Evolutionary conservation across 1,284 basidiomycete genomes (phyloP).

Genomic region (Cryptococcus maquisensis): DNA sequence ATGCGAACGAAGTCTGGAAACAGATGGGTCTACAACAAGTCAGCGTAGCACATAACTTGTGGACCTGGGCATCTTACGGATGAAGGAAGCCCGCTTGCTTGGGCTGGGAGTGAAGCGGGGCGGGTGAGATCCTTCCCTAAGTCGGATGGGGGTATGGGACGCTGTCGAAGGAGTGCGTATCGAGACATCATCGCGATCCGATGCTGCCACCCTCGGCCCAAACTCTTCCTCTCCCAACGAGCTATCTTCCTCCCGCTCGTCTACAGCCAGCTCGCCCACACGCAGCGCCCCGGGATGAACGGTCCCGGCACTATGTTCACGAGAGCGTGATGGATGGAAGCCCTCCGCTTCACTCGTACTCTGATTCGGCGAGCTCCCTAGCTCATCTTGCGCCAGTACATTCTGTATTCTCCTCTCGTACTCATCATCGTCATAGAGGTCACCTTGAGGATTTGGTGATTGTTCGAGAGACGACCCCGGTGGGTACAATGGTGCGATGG

Average conservation of each 20-base stretch:
- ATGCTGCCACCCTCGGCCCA: conserved; percentile 31
- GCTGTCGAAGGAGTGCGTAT: conserved; percentile 53
- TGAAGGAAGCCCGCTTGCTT: conserved; percentile 16
- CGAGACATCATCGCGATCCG: conserved; percentile 46
- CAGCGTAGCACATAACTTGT: conserved; percentile 42
- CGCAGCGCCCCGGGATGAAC: too few species aligned
- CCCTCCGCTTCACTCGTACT: background rate
- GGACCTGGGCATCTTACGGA: conserved; percentile 25
- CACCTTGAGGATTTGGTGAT: background rate
- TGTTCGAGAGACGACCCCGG: background rate
- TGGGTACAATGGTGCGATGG: background rate
- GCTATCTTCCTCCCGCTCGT: conserved; percentile 7
- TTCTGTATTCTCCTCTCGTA: conserved; percentile 12
- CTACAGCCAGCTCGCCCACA: too few species aligned
- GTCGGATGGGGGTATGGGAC: conserved; percentile 24
- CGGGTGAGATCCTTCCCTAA: conserved; percentile 4
- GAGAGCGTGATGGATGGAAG: background rate
- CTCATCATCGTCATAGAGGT: conserved; percentile 7
- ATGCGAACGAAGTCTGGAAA: conserved; percentile 72
- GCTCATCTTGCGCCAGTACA: conserved; percentile 3
- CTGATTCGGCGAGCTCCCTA: background rate
- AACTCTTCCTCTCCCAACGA: conserved; percentile 34
- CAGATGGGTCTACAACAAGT: conserved; percentile 64
- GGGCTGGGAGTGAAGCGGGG: conserved; percentile 8
- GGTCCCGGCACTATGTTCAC: background rate